Evolutionary conservation across 306 rosid genomes (phyloP), one percentile per base, ranked within the genome.

Genomic region (Trifolium dubium): DNA sequence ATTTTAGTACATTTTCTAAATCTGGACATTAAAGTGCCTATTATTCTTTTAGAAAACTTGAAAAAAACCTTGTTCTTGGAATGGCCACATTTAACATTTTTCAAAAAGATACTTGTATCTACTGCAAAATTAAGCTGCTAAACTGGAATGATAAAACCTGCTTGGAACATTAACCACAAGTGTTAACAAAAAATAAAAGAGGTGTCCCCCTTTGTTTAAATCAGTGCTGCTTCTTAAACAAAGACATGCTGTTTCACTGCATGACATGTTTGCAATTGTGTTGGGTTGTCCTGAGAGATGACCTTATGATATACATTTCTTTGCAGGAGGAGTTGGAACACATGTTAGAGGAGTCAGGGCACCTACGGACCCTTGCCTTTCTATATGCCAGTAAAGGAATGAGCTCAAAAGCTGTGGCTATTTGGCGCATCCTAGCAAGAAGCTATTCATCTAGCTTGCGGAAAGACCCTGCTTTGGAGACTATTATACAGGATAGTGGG

Each of bases 311-410:
- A 84, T 85, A 73, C 77, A 75, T 93, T 84, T 83, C 69, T 67
- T 73, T 86, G 87, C 95, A 91, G 98, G 98, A 91, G 82, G 98
- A 94, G 89, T 84, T 94, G 92, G 97, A 94, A 81, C 85, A 86
- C 78, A 83, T 94, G 69, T 86, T 94, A 76, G 96, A 88, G 66
- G 96, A 90, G 59, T 88, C 97, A 19, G 92, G 95, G 78, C 97
- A 94, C 86, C 84, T 89, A 69, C 88, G 96, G 17, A 89, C 98
- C 5, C 98, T 94, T 75, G 98, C 98, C 76, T 94, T 94, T 86
- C 89, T 94, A 31, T 89, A 83, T 69, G 92, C 98, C 30, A 94
- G 95, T 85, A 91, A 90, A 84, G 96, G 95, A 80, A 89, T 91
- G 87, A 91, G 92, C 87, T 83, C 98, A 23, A 87, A 91, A 82